Percentiles rank a stretch among this genome's conserved stretches.
phyloP scores from a whole-genome alignment of 352 stramenopile species.

The Globisporangium uncinulatum region DNA sequence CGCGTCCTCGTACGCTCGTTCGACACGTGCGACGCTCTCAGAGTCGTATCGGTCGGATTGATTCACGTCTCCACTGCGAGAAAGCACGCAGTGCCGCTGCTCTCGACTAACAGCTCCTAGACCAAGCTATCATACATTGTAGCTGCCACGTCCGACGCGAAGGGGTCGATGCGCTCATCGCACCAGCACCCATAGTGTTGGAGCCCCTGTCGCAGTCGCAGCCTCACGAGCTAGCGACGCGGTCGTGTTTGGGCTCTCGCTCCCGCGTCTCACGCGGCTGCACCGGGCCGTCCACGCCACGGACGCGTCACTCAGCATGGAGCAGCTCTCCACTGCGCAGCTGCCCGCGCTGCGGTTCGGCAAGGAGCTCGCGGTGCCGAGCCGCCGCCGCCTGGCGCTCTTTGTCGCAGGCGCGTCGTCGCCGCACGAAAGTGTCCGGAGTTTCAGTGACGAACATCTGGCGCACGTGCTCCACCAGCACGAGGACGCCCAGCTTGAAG shows the following conservation, averaged over 20 bases:
- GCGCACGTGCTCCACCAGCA: conserved; percentile 59
- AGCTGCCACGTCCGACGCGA: no score
- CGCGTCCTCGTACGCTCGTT: no score
- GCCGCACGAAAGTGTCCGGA: conserved; percentile 59
- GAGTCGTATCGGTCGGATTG: no score
- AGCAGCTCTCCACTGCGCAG: conserved; percentile 54
- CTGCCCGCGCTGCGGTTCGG: conserved; percentile 53
- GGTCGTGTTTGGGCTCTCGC: conserved; percentile 35
- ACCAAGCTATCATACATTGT: no score
- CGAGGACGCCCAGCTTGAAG: conserved; percentile 40
- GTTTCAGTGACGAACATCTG: conserved; percentile 64
- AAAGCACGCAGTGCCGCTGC: no score
- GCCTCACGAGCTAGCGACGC: no score
- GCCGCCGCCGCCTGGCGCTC: conserved; percentile 32
- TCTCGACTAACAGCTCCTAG: no score
- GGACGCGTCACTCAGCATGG: conserved; percentile 31
- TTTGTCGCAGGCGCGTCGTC: conserved; percentile 57
- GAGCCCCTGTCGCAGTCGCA: no score
- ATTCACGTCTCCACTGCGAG: no score
- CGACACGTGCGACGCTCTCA: no score
- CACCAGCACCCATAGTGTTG: no score
- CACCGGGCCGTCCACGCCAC: conserved; percentile 33
- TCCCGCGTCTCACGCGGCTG: conserved; percentile 42
- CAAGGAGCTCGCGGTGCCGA: conserved; percentile 40
- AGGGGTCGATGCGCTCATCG: no score